Percentiles rank a stretch among this genome's conserved stretches.
These are phyloP conservation scores for Lolium multiflorum DNA, from an alignment of 176 grass and related monocot genomes.

Conservation along the genomic window DNA sequence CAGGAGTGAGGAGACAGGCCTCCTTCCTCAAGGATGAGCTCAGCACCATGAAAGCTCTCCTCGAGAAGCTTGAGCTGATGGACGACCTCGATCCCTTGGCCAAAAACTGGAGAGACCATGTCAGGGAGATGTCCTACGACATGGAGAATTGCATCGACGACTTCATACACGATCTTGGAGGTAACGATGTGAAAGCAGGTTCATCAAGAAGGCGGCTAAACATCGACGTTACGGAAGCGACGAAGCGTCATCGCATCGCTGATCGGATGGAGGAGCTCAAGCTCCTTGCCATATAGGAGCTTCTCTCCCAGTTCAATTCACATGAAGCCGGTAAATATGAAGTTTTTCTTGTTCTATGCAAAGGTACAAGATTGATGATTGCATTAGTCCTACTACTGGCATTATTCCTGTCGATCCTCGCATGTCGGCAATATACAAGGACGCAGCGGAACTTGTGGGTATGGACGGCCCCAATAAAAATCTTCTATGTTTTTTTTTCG, in stretches of 20 bases:
- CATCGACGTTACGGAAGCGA: neutral
- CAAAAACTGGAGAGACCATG: neutral
- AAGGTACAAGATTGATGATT: slow-evolving; percentile 18
- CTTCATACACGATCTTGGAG: neutral
- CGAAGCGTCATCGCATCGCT: neutral
- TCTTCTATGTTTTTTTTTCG: neutral
- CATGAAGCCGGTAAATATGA: neutral
- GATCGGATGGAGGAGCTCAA: neutral
- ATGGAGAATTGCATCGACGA: neutral
- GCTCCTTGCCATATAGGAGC: neutral
- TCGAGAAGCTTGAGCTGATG: neutral
- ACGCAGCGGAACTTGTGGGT: neutral
- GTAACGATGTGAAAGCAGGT: neutral
- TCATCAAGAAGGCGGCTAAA: neutral
- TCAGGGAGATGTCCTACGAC: neutral
- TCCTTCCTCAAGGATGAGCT: slow-evolving; percentile 13
- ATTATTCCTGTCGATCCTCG: neutral
- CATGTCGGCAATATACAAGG: neutral
- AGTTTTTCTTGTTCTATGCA: neutral
- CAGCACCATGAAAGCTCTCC: neutral
- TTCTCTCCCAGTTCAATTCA: neutral
- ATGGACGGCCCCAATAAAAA: neutral
- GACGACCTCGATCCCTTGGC: neutral
- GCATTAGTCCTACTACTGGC: neutral
- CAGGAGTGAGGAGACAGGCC: neutral